Evolutionary conservation across 306 rosid genomes (phyloP).

Genomic region (Delonix regia): DNA sequence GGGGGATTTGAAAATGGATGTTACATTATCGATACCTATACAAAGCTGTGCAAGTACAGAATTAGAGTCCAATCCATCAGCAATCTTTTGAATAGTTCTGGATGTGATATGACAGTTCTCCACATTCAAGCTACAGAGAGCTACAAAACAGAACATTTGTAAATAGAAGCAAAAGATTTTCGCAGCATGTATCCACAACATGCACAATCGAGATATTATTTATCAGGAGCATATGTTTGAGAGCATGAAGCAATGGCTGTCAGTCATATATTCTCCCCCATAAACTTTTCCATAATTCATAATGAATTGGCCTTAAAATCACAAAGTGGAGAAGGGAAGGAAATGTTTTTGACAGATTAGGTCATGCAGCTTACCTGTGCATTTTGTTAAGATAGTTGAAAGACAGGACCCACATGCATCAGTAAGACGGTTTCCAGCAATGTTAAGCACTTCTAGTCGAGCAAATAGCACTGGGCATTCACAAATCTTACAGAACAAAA

Average conservation of each 20-base stretch:
- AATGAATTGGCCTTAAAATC: slow-evolving; percentile 24
- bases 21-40: slow-evolving; percentile 57
- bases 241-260: too few species aligned
- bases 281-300: slow-evolving; percentile 8
- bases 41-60: slow-evolving; percentile 74
- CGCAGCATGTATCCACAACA: slow-evolving; percentile 26
- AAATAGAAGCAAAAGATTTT: slow-evolving; percentile 32
- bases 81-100: slow-evolving; percentile 75
- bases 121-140: slow-evolving; percentile 76
- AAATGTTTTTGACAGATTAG: slow-evolving; percentile 33
- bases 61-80: slow-evolving; percentile 67
- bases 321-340: slow-evolving; percentile 26
- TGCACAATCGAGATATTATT: slow-evolving; percentile 21
- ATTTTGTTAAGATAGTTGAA: slow-evolving; percentile 73
- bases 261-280: too few species aligned
- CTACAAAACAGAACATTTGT: slow-evolving; percentile 46
- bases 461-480: slow-evolving; percentile 76
- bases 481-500: slow-evolving; percentile 67
- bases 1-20: slow-evolving; percentile 26
- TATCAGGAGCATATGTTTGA: background rate
- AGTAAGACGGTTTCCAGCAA: slow-evolving; percentile 92
- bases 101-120: slow-evolving; percentile 83
- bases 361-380: slow-evolving; percentile 64
- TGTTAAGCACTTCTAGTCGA: slow-evolving; percentile 84
- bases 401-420: slow-evolving; percentile 89